These are phyloP conservation scores for Monosporascus sp. DNA, from an alignment of 2,329 filamentous ascomycete genomes.

Conservation along the genomic window DNA sequence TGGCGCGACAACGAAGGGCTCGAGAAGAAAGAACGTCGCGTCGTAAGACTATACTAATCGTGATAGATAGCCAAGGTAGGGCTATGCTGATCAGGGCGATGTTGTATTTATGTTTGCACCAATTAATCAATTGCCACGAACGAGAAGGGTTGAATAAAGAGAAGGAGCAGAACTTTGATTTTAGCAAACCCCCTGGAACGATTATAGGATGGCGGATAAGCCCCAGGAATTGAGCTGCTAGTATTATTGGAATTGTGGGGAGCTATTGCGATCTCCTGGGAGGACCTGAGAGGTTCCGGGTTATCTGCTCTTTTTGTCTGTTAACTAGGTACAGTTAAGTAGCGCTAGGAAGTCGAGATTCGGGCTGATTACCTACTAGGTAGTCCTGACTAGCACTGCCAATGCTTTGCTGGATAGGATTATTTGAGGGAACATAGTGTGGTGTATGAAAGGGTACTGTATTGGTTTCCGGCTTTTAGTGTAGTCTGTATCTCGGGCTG, in stretches of 20 bases:
- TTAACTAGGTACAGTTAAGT: not conserved
- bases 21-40: no score
- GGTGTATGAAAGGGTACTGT: no score
- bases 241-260: slow-evolving; percentile 1
- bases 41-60: no score
- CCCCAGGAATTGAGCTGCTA: not conserved
- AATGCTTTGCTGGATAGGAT: no score
- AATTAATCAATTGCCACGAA: not conserved
- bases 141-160: not conserved
- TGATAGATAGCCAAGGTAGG: no score
- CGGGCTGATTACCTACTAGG: not conserved
- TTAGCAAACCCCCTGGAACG: not conserved
- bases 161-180: not conserved
- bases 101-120: not conserved
- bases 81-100: not conserved
- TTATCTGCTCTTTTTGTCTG: not conserved
- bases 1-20: not conserved
- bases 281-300: not conserved
- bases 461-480: no score
- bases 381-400: no score
- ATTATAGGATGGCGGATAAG: not conserved
- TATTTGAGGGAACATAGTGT: no score
- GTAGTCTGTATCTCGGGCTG: no score
- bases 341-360: not conserved
- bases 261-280: slow-evolving; percentile 1